Conservation (phyloP, 306 rosid genomes). For the Trifolium pratense region DNA sequence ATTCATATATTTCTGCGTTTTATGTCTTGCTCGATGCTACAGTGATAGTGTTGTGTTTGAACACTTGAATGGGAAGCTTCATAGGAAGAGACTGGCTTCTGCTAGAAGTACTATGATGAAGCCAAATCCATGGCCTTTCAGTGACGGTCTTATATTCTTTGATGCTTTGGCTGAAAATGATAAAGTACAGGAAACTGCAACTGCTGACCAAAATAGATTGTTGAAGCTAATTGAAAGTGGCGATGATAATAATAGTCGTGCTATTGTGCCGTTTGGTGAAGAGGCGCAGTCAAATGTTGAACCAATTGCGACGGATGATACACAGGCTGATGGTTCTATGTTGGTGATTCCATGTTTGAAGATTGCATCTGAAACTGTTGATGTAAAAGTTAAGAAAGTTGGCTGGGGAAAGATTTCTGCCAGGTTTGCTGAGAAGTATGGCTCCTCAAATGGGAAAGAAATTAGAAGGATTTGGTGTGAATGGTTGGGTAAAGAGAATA, state of each 20-base stretch:
- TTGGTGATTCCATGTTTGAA: slow-evolving; percentile 65
- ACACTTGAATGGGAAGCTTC: slow-evolving; percentile 89
- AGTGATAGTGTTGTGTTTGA: slow-evolving; percentile 72
- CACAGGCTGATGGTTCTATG: slow-evolving; percentile 31
- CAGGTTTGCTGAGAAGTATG: slow-evolving; percentile 63
- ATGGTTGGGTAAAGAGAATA: slow-evolving; percentile 72
- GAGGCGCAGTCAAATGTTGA: slow-evolving; percentile 44
- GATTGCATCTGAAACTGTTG: slow-evolving; percentile 61
- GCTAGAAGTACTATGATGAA: slow-evolving; percentile 76
- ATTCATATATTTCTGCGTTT: slow-evolving; percentile 73
- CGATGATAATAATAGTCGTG: slow-evolving; percentile 54
- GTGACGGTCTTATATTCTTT: slow-evolving; percentile 85
- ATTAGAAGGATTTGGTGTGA: slow-evolving; percentile 89
- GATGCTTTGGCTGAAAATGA: slow-evolving; percentile 51
- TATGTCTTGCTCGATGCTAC: slow-evolving; percentile 80
- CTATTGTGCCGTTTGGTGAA: slow-evolving; percentile 66
- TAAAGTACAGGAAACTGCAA: slow-evolving; percentile 40
- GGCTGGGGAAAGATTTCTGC: slow-evolving; percentile 80
- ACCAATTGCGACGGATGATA: slow-evolving; percentile 42
- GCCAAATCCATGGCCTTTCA: slow-evolving; percentile 92
- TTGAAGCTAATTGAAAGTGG: slow-evolving; percentile 49
- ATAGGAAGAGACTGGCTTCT: slow-evolving; percentile 59
- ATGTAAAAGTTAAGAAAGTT: slow-evolving; percentile 56
- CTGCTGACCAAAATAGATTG: slow-evolving; percentile 48
- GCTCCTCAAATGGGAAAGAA: slow-evolving; percentile 47